These are phyloP conservation scores for Populus hybrid DNA, from an alignment of 441 rosid genomes.

Conservation along the genomic window DNA sequence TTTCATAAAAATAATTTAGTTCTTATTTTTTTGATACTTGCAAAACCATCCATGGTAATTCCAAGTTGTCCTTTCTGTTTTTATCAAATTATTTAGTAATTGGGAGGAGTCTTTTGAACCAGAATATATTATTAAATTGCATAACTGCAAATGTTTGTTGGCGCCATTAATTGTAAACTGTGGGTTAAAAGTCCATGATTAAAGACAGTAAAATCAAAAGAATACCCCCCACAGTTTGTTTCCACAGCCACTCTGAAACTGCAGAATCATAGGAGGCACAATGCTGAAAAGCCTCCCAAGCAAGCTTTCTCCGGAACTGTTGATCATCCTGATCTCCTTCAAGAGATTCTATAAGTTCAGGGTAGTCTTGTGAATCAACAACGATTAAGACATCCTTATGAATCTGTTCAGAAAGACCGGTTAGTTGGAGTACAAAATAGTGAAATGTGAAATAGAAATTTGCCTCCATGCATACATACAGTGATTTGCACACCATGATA, in stretches of 20 bases:
- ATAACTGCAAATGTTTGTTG: too few relatives aligned
- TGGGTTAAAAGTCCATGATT: neutral
- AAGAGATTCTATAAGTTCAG: conserved; percentile 65
- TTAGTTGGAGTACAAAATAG: conserved; percentile 7
- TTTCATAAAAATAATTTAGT: neutral
- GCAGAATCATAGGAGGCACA: conserved; percentile 93
- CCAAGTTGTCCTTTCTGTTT: neutral
- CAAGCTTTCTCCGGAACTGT: conserved; percentile 72
- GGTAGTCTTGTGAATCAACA: conserved; percentile 75
- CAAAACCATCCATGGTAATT: neutral
- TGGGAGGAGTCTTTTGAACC: neutral
- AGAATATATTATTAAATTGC: neutral
- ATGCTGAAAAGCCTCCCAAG: conserved; percentile 85
- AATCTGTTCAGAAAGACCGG: conserved; percentile 45
- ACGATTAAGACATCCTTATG: conserved; percentile 87
- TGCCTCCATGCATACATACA: too few relatives aligned
- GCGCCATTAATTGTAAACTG: too few relatives aligned
- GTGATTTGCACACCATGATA: too few relatives aligned
- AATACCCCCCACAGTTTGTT: conserved; percentile 67
- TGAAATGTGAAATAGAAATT: too few relatives aligned
- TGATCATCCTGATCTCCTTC: conserved; percentile 60
- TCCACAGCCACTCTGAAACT: conserved; percentile 95
- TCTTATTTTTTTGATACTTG: neutral
- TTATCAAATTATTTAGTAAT: neutral
- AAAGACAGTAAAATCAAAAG: neutral